Base-by-base conservation (phyloP, 1,284 basidiomycete species). In the Trichosporon coremiiforme region DNA sequence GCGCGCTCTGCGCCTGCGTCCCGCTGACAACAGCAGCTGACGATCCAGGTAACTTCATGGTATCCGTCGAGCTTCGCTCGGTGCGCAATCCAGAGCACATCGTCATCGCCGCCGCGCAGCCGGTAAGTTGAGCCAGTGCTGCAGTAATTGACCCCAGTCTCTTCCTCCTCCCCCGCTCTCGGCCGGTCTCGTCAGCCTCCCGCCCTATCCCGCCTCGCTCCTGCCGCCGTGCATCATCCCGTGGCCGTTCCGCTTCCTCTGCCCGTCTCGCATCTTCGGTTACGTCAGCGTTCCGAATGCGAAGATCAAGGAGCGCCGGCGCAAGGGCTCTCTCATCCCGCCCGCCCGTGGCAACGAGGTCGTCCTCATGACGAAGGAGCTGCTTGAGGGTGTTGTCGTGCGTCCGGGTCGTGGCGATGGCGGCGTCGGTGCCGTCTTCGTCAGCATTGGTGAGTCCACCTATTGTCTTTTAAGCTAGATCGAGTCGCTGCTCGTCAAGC, bases 1-100 rank as follows among this genome's bases (percentile, higher is more conserved):
- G 20, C n/a, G 9, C 25, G 2, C 7, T 4, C 38, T 29, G 45
- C 41, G 15, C 55, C 6, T 20, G 55, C 55, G 29, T 10, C 25
- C 55, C 25, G 55, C 55, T 60, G 55, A 31, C 55, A 35, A 6
- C 29, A 31, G 29, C 57, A 35, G 57, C 55, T 55, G 36, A 64
- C 36, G 55, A 53, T 7, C n/a, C 67, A 82, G 83, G 81, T 64
- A 84, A 83, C 72, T 84, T 84, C 65, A 84, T 84, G 83, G 75
- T 84, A 22, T 76, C 78, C 10, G 70, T 84, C 2, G 81, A 84
- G 20, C 71, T 83, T 20, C 74, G 78, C 36, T 79, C 78, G 4
- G 57, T 72, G 2, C 68, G 72, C 5, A 70, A 75, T 20, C 75
- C 78, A 8, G 75, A 78, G 15, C 31, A 68, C 1, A 60, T 70